phyloP scores from a whole-genome alignment of 192 early-diverging fungal species.

The Coemansia sp. region DNA sequence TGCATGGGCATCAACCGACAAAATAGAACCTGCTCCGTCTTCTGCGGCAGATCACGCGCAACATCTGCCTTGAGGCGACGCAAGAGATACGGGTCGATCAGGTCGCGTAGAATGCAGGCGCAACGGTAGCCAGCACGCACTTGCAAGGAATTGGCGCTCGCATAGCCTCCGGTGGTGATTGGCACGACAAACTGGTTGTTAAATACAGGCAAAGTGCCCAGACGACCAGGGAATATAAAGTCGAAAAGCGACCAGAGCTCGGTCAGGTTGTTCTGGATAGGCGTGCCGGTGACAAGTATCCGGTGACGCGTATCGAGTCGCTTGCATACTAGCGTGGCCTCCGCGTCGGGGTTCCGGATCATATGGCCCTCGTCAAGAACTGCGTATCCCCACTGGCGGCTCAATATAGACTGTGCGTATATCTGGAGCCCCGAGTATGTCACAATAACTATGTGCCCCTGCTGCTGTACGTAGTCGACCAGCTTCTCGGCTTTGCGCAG shows the following conservation, averaged over 20 bases:
- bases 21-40: conserved; percentile 90
- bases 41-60: conserved; percentile 82
- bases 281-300: conserved; percentile 74
- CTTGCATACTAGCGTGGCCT: conserved; percentile 71
- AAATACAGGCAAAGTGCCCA: conserved; percentile 54
- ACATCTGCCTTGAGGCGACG: conserved; percentile 92
- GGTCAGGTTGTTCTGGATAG: conserved; percentile 76
- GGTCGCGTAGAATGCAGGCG: conserved; percentile 83
- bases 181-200: conserved; percentile 87
- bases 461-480: conserved; percentile 20
- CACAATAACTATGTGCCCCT: conserved; percentile 81
- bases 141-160: conserved; percentile 84
- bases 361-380: conserved; percentile 96
- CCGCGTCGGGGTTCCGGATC: conserved; percentile 93
- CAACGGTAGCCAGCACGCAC: conserved; percentile 94
- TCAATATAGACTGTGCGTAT: conserved; percentile 64
- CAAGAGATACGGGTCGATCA: conserved; percentile 91
- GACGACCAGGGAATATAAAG: conserved; percentile 72
- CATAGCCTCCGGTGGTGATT: conserved; percentile 87
- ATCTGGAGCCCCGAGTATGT: conserved; percentile 82
- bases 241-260: conserved; percentile 83
- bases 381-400: conserved; percentile 77
- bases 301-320: conserved; percentile 68
- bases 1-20: conserved; percentile 81
- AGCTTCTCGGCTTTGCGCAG: conserved; percentile 26